Evolutionary conservation across 1,284 basidiomycete genomes (phyloP).

Genomic region (Vanrija humicola): DNA sequence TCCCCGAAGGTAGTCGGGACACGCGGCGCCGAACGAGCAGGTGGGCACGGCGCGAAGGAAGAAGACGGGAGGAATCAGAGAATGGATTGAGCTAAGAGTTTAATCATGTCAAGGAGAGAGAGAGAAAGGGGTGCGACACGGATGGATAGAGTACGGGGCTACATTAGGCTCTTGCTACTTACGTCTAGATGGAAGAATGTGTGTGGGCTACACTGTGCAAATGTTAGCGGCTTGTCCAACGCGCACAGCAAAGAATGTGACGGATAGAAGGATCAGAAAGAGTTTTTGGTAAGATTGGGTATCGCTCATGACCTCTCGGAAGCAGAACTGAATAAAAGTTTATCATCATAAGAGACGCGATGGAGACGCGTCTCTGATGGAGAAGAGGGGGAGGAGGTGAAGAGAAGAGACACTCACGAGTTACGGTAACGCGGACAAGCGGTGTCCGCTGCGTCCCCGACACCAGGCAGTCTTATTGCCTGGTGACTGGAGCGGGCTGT

Average conservation of each 20-base stretch:
- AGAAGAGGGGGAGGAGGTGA: conserved; percentile 2
- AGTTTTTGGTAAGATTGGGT: conserved; percentile 42
- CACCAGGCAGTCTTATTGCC: conserved; percentile 12
- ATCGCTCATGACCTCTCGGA: conserved; percentile 49
- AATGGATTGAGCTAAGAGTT: conserved; percentile 51
- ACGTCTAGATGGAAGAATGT: neutral
- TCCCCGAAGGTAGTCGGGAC: conserved; percentile 5
- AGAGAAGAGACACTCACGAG: conserved; percentile 5
- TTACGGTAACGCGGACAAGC: neutral
- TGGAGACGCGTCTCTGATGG: neutral
- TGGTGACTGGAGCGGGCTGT: conserved; percentile 5
- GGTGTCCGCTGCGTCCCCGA: neutral
- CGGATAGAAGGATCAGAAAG: conserved; percentile 17
- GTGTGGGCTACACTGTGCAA: conserved; percentile 2
- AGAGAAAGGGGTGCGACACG: neutral
- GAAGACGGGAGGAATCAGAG: conserved; percentile 36
- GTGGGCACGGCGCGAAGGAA: conserved; percentile 2
- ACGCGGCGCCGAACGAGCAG: too few relatives aligned
- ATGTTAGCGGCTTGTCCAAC: conserved; percentile 1
- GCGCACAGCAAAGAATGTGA: neutral
- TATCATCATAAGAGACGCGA: conserved; percentile 32
- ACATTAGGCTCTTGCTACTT: too few relatives aligned
- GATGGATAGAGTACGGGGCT: neutral
- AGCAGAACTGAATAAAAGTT: conserved; percentile 48
- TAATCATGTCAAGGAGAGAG: conserved; percentile 37